Percentiles rank a stretch among this genome's conserved stretches.
These are phyloP conservation scores for Pistacia integerrima DNA, from an alignment of 345 rosid genomes.

Conservation along the genomic window DNA sequence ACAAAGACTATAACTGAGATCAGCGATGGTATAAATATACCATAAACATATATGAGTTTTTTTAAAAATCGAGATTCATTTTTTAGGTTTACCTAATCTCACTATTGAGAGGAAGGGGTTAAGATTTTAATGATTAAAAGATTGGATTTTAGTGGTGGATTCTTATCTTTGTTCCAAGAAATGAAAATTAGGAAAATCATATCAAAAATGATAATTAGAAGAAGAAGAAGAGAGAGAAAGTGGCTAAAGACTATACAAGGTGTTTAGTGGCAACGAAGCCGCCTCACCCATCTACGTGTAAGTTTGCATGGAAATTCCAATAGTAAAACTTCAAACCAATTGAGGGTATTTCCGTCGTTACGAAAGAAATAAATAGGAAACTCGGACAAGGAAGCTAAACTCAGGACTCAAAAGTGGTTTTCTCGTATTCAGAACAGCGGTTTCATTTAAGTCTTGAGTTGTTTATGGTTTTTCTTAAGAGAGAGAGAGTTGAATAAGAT, in stretches of 20 bases:
- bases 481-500: constrained; percentile 38
- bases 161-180: neutral
- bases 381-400: constrained; percentile 22
- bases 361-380: neutral
- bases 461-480: constrained; percentile 14
- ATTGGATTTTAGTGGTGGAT: neutral
- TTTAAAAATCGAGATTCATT: too few relatives aligned
- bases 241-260: neutral
- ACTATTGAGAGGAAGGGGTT: neutral
- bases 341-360: constrained; percentile 33
- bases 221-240: neutral
- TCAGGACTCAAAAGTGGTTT: neutral
- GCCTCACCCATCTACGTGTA: constrained; percentile 49
- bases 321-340: neutral
- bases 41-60: too few relatives aligned
- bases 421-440: constrained; percentile 1
- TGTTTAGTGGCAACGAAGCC: constrained; percentile 18
- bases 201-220: neutral
- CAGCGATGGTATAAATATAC: too few relatives aligned
- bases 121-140: neutral
- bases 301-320: constrained; percentile 54
- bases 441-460: constrained; percentile 26
- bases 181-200: neutral
- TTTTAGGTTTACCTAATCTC: constrained; percentile 20
- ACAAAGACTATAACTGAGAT: too few relatives aligned